Evolutionary conservation across 1,139 yeast genomes (phyloP).

Genomic region (Geotrichum phurueaensis): DNA sequence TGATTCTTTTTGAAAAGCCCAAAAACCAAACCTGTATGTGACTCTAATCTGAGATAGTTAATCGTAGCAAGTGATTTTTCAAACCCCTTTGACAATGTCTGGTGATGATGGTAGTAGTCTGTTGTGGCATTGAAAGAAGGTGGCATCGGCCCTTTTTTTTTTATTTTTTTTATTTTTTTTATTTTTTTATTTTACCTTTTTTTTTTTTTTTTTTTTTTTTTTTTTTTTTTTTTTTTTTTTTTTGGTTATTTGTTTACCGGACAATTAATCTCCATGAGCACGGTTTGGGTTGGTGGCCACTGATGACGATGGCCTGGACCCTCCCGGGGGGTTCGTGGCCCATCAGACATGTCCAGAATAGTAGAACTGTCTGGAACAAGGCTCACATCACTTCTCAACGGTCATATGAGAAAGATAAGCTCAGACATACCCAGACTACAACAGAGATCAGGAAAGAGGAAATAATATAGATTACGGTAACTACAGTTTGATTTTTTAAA

Average conservation of each 20-base stretch:
- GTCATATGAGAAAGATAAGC: background rate
- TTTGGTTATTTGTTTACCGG: background rate
- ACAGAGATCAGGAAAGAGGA: background rate
- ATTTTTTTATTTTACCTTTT: background rate
- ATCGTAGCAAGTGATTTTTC: background rate
- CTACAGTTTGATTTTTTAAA: background rate
- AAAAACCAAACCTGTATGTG: background rate
- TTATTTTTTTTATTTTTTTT: background rate
- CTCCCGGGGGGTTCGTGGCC: background rate
- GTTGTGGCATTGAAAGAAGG: background rate
- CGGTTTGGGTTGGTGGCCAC: background rate
- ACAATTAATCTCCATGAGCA: background rate
- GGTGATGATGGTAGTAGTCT: background rate
- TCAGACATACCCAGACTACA: background rate
- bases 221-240: background rate
- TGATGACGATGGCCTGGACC: background rate
- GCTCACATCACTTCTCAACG: background rate
- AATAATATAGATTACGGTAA: background rate
- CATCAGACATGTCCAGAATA: background rate
- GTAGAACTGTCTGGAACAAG: background rate
- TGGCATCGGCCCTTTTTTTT: background rate
- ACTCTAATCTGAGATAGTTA: background rate
- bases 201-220: background rate
- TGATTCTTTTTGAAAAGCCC: background rate
- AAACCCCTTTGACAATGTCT: background rate